Evolutionary conservation across 176 grass and related monocot species (phyloP).

Genomic region (Olyra latifolia): DNA sequence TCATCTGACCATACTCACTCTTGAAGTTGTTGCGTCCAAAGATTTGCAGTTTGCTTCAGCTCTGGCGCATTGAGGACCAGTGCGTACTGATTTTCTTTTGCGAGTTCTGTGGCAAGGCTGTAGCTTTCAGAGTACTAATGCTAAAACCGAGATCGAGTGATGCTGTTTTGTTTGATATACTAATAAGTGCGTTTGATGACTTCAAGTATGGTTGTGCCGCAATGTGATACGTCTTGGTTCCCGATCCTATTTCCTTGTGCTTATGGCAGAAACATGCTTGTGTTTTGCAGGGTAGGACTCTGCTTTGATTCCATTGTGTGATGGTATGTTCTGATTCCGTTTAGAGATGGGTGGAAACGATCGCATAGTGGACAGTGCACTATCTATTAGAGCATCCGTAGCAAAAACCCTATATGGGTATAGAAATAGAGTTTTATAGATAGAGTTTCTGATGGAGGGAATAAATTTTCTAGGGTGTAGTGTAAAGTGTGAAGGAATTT

Average conservation of each 20-base stretch:
- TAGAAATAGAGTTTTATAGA: too few relatives aligned
- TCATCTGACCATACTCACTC: conserved; percentile 27
- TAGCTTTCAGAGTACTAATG: conserved; percentile 12
- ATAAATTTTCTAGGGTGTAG: too few relatives aligned
- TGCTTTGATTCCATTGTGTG: too few relatives aligned
- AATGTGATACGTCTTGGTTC: background rate
- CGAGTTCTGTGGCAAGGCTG: background rate
- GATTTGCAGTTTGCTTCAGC: background rate
- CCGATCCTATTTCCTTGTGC: background rate
- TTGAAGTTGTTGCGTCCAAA: background rate
- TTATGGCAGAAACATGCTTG: background rate
- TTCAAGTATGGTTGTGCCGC: background rate
- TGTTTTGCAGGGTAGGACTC: too few relatives aligned
- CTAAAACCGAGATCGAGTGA: background rate
- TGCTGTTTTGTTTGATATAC: background rate
- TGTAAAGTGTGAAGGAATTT: too few relatives aligned
- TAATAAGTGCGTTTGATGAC: conserved; percentile 22
- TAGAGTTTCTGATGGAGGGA: too few relatives aligned
- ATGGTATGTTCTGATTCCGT: too few relatives aligned
- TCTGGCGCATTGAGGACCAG: background rate
- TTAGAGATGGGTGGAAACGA: too few relatives aligned
- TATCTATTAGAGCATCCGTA: too few relatives aligned
- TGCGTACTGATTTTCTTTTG: conserved; percentile 29
- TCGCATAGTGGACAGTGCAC: too few relatives aligned
- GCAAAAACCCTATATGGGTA: too few relatives aligned